Percentiles rank a stretch among this genome's conserved stretches.
Evolutionary conservation across 371 early-diverging fungal genomes (phyloP).

Genomic region (Mortierella sp.): DNA sequence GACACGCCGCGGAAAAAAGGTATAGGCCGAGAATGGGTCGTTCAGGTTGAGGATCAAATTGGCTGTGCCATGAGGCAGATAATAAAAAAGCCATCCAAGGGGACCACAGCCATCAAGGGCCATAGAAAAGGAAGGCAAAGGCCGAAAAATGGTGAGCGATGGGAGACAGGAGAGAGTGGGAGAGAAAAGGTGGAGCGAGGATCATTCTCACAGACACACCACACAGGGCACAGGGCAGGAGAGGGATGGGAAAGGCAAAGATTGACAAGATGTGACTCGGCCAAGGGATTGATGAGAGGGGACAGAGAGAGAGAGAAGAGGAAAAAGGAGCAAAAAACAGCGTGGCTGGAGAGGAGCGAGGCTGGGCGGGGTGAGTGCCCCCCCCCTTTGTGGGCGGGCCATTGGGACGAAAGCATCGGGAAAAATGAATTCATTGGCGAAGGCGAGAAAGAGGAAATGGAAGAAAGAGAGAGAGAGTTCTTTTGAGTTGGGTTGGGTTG

Average conservation of each 20-base stretch:
- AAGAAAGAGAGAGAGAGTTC: neutral
- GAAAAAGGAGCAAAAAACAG: constrained; percentile 1
- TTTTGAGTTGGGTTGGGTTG: neutral
- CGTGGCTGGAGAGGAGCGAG: neutral
- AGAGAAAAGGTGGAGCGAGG: neutral
- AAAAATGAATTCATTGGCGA: constrained; percentile 10
- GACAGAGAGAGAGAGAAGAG: constrained; percentile 5
- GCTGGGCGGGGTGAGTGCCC: neutral
- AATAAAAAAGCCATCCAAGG: neutral
- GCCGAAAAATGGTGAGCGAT: neutral
- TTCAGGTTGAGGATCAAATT: neutral
- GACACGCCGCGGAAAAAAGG: neutral
- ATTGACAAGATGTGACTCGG: neutral
- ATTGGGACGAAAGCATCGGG: constrained; percentile 7
- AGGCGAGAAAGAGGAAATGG: neutral
- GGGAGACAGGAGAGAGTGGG: neutral
- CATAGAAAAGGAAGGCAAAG: neutral
- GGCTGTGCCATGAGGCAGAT: neutral
- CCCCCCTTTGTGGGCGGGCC: neutral
- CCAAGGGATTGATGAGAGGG: neutral
- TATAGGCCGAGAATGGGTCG: neutral
- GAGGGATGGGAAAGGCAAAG: neutral
- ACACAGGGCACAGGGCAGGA: neutral
- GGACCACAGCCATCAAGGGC: neutral
- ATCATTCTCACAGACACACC: neutral